These are phyloP conservation scores for Candida insectalens DNA, from an alignment of 805 yeast species.

Conservation along the genomic window DNA sequence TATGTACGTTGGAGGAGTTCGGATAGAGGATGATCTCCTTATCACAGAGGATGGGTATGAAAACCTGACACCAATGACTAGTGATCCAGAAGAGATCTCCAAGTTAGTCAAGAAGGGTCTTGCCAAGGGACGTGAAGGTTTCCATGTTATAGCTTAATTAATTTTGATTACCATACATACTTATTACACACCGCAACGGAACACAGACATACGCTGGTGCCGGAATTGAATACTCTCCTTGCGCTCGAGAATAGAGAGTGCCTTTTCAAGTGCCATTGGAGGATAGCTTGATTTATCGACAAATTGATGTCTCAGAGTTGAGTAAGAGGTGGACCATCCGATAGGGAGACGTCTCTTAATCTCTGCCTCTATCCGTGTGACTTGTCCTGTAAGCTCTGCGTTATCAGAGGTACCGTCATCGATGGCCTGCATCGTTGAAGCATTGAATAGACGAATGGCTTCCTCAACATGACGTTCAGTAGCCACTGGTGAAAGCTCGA, in stretches of 20 bases:
- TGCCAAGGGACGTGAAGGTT: slow-evolving; percentile 47
- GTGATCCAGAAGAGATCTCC: slow-evolving; percentile 76
- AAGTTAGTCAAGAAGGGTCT: slow-evolving; percentile 66
- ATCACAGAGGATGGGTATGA: slow-evolving; percentile 73
- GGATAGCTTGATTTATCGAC: slow-evolving; percentile 50
- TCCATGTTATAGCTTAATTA: slow-evolving; percentile 35
- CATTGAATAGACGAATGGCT: slow-evolving; percentile 87
- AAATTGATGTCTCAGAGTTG: slow-evolving; percentile 75
- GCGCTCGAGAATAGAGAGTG: slow-evolving; percentile 71
- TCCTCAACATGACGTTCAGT: slow-evolving; percentile 87
- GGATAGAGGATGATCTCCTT: slow-evolving; percentile 89
- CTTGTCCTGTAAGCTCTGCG: slow-evolving; percentile 54
- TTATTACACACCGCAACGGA: slow-evolving; percentile 53
- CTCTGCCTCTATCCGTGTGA: slow-evolving; percentile 72
- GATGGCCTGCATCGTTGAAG: slow-evolving; percentile 93
- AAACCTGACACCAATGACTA: slow-evolving; percentile 73
- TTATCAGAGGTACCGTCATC: slow-evolving; percentile 44
- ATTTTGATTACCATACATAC: background rate
- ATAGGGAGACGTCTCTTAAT: slow-evolving; percentile 85
- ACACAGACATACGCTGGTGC: slow-evolving; percentile 75
- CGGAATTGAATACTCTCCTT: slow-evolving; percentile 83
- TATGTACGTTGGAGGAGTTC: slow-evolving; percentile 90
- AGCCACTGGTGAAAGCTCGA: slow-evolving; percentile 76
- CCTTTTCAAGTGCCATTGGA: slow-evolving; percentile 70
- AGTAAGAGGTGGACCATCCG: slow-evolving; percentile 91